These are phyloP conservation scores for Ormosia semicastrata DNA, from an alignment of 306 rosid genomes.

Conservation along the genomic window DNA sequence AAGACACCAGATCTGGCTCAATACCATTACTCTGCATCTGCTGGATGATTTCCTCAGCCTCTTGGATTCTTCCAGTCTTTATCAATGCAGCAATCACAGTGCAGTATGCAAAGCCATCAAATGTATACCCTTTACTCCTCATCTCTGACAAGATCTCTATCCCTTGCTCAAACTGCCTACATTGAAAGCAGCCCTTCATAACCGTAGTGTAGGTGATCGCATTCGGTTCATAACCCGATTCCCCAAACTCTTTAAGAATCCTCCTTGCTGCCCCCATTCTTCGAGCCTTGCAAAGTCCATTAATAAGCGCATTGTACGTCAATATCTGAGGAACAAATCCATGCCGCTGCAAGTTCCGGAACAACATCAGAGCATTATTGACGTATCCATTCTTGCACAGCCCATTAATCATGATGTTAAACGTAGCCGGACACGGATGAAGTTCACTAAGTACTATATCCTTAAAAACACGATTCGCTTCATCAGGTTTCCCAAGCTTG, in stretches of 20 bases:
- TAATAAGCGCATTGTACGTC: slow-evolving; percentile 69
- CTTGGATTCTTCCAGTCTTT: slow-evolving; percentile 60
- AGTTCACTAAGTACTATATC: slow-evolving; percentile 40
- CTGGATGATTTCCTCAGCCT: slow-evolving; percentile 50
- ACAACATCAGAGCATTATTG: slow-evolving; percentile 58
- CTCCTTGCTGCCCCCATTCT: slow-evolving; percentile 47
- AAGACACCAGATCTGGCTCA: slow-evolving; percentile 59
- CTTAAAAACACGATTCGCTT: slow-evolving; percentile 57
- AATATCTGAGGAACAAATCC: slow-evolving; percentile 63
- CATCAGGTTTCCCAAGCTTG: slow-evolving; percentile 68
- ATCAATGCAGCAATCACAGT: slow-evolving; percentile 64
- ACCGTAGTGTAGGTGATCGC: slow-evolving; percentile 68
- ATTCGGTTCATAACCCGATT: slow-evolving; percentile 52
- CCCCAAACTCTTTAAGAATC: slow-evolving; percentile 55
- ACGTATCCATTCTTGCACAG: slow-evolving; percentile 63
- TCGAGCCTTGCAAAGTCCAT: slow-evolving; percentile 68
- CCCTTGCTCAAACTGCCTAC: slow-evolving; percentile 49
- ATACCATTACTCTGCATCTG: slow-evolving; percentile 53
- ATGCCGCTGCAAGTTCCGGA: slow-evolving; percentile 53
- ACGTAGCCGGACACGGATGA: slow-evolving; percentile 42
- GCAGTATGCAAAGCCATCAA: slow-evolving; percentile 77
- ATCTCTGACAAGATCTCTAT: slow-evolving; percentile 64
- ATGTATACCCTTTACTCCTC: slow-evolving; percentile 59
- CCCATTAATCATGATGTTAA: slow-evolving; percentile 71
- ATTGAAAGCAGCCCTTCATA: slow-evolving; percentile 64